Conservation (phyloP, 495 filamentous ascomycete species). For the Astrothelium macrocarpum region DNA sequence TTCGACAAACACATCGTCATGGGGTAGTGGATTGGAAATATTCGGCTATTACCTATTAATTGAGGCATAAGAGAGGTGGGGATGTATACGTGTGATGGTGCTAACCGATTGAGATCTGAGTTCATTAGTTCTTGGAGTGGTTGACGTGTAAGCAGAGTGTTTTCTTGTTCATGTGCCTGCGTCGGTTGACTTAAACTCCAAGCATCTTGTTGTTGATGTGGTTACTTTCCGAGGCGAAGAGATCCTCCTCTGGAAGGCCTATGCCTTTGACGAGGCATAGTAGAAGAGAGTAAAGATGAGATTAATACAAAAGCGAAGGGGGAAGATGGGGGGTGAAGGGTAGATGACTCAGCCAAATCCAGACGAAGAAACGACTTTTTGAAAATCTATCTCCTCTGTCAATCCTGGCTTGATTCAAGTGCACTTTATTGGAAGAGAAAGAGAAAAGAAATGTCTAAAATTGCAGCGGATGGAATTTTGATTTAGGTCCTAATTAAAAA, state of each 20-base stretch:
- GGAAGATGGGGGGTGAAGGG: neutral
- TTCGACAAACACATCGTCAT: no score
- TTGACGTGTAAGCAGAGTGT: neutral
- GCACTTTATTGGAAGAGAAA: neutral
- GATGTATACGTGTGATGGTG: neutral
- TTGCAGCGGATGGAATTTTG: neutral
- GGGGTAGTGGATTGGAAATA: neutral
- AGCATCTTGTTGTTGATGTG: neutral
- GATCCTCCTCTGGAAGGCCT: no score
- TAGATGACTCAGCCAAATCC: neutral
- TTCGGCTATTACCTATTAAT: neutral
- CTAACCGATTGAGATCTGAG: neutral
- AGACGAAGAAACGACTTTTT: neutral
- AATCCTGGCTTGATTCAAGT: neutral
- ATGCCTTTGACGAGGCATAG: no score
- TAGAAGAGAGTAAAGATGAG: no score
- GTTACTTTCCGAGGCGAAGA: no score
- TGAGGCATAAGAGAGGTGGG: neutral
- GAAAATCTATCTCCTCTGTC: neutral
- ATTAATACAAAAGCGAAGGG: neutral
- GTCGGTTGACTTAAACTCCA: neutral
- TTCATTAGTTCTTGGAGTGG: neutral
- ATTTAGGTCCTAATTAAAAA: neutral
- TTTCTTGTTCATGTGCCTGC: neutral
- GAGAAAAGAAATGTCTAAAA: neutral